Evolutionary conservation across 371 early-diverging fungal genomes (phyloP), one percentile per base, ranked within the genome.

Genomic region (Dentiscutata heterogama): DNA sequence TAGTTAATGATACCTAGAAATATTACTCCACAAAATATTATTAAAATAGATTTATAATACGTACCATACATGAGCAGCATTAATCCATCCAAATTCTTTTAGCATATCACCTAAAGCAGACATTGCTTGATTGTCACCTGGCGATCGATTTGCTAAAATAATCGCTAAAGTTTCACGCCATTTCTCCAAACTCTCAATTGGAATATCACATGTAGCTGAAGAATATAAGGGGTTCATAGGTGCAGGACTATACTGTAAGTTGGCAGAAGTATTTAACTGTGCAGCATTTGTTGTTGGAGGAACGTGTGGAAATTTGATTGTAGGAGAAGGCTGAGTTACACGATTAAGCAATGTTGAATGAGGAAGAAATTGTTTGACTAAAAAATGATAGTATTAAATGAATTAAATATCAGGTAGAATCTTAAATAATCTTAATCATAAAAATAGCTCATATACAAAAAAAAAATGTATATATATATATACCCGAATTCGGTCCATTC

Each of bases 1-100:
- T 25, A 7, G 14, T 25, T 25, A 64, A 29, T 14, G 13, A 29
- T 64, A 29, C 16, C 14, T 25, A 7, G 64, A 64, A 29, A 64
- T 27, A 64, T 22, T 20, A 3, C 6, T 27, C 14, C 3, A 63
- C 29, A 13, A 10, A 29, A 63, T 63, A 27, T 29, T 63, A n/a
- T 63, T 20, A n/a, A 27, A 67, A n/a, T 2, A 11, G 53, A 6
- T 6, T n/a, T 1, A 61, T 76, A 80, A 73, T 35, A 76, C 86
- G 82, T 93, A 96, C 92, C 97, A 97, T 50, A 96, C 89, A 81
- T 97, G 97, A 4, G 97, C 94, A 11, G 94, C 94, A n/a, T 88
- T 86, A n/a, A 87, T 84, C 87, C 90, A 89, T 1, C 93, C 93
- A 60, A 86, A 88, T 39, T 86, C 84, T 74, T 85, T 82, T 81